Evolutionary conservation across 257 asterid genomes (phyloP), one percentile per base, ranked within the genome.

Genomic region (Jacaranda copaia): DNA sequence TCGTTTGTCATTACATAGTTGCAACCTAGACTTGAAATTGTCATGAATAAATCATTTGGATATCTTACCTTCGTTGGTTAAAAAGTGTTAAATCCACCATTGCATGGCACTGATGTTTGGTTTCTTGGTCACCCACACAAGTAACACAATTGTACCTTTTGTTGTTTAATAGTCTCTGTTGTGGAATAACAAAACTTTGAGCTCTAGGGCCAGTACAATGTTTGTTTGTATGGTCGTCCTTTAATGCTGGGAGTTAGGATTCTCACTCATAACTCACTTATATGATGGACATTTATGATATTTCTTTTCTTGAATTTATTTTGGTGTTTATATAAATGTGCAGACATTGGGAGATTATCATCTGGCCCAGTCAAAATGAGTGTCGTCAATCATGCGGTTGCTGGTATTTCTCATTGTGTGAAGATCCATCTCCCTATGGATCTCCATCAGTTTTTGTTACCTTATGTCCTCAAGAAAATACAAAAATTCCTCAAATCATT

Each of bases 371-470:
- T 38, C 58, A 43, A 64, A 82, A 18, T 20, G 76, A 73, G 72
- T 10, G 40, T 79, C 11, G 36, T 73, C 5, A 64, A 58, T 65
- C 90, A 78, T 57, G 80, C 80, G 1, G 80, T 62, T 32, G 83
- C 91, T 82, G 91, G 91, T 87, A 72, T 49, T 67, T 70, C 67
- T 14, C 25, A 5, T 67, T 55, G 9, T 48, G 57, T 42, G 51
- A 11, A 3, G 14, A 20, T 61, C 69, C 72, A 57, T 39, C 58
- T 51, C 7, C 13, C 49, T 52, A n/a, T 36, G 72, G 68, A 58
- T 68, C 74, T 81, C 58, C 15, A 18, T 72, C 36, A 25, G 25
- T 58, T 71, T 65, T 8, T 46, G 15, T 15, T 61, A 70, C 36
- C 15, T 36, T 70, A 67, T 59, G 49, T 73, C 1, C 32, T 25